These are phyloP conservation scores for Aspergillus luchuensis DNA, from an alignment of 2,329 filamentous ascomycete genomes.

Conservation along the genomic window DNA sequence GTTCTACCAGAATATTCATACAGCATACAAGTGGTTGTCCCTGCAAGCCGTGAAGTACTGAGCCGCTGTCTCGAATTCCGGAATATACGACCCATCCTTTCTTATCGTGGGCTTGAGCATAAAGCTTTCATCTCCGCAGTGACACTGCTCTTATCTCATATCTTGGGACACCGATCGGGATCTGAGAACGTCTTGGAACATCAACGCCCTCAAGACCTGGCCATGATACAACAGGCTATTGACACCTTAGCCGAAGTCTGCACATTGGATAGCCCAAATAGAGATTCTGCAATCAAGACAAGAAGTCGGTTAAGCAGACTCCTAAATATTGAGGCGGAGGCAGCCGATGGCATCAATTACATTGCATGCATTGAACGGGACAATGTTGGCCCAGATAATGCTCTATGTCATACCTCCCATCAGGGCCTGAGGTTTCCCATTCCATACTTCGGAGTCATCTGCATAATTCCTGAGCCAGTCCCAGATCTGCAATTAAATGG, in stretches of 20 bases:
- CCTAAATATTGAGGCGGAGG: neutral
- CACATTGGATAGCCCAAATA: neutral
- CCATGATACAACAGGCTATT: neutral
- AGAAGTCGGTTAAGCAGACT: neutral
- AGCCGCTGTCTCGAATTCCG: slow-evolving; percentile 1
- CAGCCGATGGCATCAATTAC: neutral
- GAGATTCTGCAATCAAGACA: neutral
- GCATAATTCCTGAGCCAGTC: neutral
- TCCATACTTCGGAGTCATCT: neutral
- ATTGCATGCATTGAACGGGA: neutral
- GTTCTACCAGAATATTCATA: neutral
- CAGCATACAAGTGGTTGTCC: neutral
- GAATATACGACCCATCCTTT: neutral
- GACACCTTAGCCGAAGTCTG: neutral
- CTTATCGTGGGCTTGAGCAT: neutral
- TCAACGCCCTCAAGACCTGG: neutral
- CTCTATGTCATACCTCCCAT: neutral
- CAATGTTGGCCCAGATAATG: neutral
- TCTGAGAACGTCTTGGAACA: neutral
- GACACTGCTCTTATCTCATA: neutral
- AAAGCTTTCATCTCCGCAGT: slow-evolving; percentile 1
- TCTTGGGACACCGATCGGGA: neutral
- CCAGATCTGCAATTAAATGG: neutral
- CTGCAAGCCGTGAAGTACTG: slow-evolving; percentile 2
- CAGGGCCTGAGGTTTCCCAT: neutral